Evolutionary conservation across 768 basidiomycete species (phyloP).

Genomic region (Harrya chromipes): DNA sequence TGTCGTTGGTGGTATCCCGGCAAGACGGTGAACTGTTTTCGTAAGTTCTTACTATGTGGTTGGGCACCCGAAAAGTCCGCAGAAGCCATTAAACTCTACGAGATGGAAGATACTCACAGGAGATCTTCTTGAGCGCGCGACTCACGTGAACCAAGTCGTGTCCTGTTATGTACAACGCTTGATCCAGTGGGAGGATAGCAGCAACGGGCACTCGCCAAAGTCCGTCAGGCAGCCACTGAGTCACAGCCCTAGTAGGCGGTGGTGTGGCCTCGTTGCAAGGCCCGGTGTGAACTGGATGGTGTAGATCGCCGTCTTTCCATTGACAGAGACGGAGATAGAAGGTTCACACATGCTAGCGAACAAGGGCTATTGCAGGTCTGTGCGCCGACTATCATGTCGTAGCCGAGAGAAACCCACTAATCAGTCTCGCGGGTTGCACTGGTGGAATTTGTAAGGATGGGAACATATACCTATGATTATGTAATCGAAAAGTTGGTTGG

Average conservation of each 20-base stretch:
- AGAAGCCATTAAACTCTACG: slow-evolving; percentile 13
- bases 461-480: slow-evolving; percentile 19
- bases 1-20: background rate
- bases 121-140: background rate
- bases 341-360: too few relatives aligned
- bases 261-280: slow-evolving; percentile 2
- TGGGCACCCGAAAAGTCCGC: slow-evolving; percentile 3
- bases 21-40: background rate
- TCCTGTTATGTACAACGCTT: slow-evolving; percentile 6
- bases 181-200: slow-evolving; percentile 7
- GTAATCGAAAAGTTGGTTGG: slow-evolving; percentile 22
- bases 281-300: background rate
- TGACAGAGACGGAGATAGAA: background rate
- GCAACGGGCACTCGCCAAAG: slow-evolving; percentile 4
- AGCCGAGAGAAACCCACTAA: too few relatives aligned
- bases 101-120: slow-evolving; percentile 16
- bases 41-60: slow-evolving; percentile 1
- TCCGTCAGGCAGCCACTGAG: slow-evolving; percentile 2
- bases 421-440: background rate
- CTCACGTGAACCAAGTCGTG: slow-evolving; percentile 9
- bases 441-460: background rate
- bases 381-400: too few relatives aligned
- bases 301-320: background rate
- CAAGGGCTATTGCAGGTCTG: too few relatives aligned
- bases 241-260: background rate